A percentile compares a stretch with the other conserved stretches of the same genome.
These are phyloP conservation scores for Circinella umbellata DNA, from an alignment of 371 early-diverging fungal genomes.

Conservation along the genomic window DNA sequence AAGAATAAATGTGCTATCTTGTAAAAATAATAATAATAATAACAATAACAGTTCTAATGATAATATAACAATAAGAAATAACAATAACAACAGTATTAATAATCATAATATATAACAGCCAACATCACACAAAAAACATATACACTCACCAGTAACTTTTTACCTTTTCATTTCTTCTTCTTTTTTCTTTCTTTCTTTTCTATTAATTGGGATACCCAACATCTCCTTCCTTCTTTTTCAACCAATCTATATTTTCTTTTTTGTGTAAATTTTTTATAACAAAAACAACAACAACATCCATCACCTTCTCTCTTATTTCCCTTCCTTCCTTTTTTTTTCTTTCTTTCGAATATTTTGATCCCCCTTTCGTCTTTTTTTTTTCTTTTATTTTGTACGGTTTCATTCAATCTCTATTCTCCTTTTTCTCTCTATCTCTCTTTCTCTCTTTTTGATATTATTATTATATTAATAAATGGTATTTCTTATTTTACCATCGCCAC, in stretches of 20 bases:
- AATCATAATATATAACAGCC: too few relatives aligned
- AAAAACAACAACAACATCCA: not conserved
- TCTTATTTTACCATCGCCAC: not conserved
- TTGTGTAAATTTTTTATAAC: slow-evolving; percentile 1
- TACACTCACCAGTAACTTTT: too few relatives aligned
- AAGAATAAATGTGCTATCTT: slow-evolving; percentile 25
- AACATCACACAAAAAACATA: too few relatives aligned
- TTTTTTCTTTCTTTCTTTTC: not conserved
- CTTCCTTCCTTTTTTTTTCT: not conserved
- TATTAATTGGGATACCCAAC: slow-evolving; percentile 24
- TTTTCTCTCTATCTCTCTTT: too few relatives aligned
- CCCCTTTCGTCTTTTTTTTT: too few relatives aligned
- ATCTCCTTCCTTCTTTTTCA: not conserved
- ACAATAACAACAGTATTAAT: too few relatives aligned
- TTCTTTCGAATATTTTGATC: too few relatives aligned
- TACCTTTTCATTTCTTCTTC: too few relatives aligned
- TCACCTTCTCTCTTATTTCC: not conserved
- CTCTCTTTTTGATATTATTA: too few relatives aligned
- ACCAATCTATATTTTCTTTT: not conserved
- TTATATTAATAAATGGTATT: not conserved
- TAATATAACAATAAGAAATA: too few relatives aligned
- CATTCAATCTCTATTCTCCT: too few relatives aligned
- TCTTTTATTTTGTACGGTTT: too few relatives aligned
- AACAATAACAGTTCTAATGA: not conserved
- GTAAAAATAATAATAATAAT: not conserved